These are phyloP conservation scores for Clavariopsis aquatica DNA, from an alignment of 495 filamentous ascomycete species.

Conservation along the genomic window DNA sequence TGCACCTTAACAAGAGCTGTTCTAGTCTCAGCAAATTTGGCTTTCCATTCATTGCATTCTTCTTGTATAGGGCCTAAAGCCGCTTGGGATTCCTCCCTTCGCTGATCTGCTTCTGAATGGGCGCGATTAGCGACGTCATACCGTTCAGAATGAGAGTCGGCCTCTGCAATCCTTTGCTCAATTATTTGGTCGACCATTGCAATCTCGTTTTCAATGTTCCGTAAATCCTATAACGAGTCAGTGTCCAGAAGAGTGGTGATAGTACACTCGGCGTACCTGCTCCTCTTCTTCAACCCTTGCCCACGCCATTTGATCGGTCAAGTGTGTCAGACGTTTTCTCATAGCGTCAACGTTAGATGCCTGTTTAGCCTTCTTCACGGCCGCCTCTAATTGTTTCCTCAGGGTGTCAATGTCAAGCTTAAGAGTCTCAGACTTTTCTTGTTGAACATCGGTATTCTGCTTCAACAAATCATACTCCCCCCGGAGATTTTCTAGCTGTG, in stretches of 20 bases:
- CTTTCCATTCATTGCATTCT: conserved; percentile 44
- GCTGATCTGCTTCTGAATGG: conserved; percentile 36
- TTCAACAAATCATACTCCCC: conserved; percentile 83
- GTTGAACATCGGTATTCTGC: conserved; percentile 67
- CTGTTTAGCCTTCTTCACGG: conserved; percentile 51
- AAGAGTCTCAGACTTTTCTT: conserved; percentile 56
- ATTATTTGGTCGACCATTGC: conserved; percentile 49
- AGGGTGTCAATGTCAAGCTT: conserved; percentile 54
- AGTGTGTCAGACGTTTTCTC: conserved; percentile 11
- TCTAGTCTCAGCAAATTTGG: conserved; percentile 42
- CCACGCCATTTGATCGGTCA: conserved; percentile 18
- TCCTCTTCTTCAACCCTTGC: conserved; percentile 18
- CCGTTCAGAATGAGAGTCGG: conserved; percentile 43
- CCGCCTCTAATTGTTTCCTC: conserved; percentile 44
- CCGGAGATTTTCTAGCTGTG: conserved; percentile 88
- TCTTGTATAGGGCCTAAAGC: conserved; percentile 48
- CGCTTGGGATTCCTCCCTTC: conserved; percentile 42
- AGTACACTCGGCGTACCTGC: neutral
- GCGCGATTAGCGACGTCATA: conserved; percentile 52
- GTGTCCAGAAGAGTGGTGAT: neutral
- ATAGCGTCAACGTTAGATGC: conserved; percentile 48
- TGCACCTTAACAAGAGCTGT: conserved; percentile 7
- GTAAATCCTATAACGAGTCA: conserved; percentile 13
- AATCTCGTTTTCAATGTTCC: conserved; percentile 43
- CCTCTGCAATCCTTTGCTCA: conserved; percentile 45